Percentiles rank a stretch among this genome's conserved stretches.
These are phyloP conservation scores for Amoebophrya sp. DNA, from an alignment of 169 alveolate species.

Conservation along the genomic window DNA sequence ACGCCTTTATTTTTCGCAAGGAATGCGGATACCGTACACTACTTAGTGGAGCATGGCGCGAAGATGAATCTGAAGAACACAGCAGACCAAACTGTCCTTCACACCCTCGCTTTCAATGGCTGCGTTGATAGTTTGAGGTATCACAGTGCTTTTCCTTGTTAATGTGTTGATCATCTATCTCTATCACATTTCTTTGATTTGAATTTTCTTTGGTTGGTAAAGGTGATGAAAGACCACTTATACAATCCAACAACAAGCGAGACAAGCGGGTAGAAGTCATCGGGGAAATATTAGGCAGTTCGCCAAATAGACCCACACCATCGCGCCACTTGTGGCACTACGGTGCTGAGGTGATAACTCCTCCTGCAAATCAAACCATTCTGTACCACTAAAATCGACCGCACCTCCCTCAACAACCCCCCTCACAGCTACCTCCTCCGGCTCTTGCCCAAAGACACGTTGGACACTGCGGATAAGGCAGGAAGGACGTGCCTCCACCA, in stretches of 20 bases:
- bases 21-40: conserved; percentile 8
- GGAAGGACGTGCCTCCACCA: conserved; percentile 6
- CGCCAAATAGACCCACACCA: no score
- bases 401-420: neutral
- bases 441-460: neutral
- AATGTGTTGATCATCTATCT: no score
- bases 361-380: no score
- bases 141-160: no score
- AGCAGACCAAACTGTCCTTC: neutral
- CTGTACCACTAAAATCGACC: no score
- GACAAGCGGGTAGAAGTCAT: no score
- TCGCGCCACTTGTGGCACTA: no score
- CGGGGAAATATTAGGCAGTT: no score
- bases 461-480: neutral
- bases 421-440: neutral
- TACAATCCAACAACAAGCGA: neutral
- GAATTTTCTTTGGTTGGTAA: neutral
- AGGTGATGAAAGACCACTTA: neutral
- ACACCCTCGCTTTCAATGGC: conserved; percentile 11
- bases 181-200: no score
- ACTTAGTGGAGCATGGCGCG: neutral
- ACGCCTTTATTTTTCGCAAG: neutral
- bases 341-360: no score
- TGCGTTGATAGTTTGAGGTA: neutral
- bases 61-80: neutral